phyloP scores from a whole-genome alignment of 495 filamentous ascomycete species.

The Penicillium verhagenii region DNA sequence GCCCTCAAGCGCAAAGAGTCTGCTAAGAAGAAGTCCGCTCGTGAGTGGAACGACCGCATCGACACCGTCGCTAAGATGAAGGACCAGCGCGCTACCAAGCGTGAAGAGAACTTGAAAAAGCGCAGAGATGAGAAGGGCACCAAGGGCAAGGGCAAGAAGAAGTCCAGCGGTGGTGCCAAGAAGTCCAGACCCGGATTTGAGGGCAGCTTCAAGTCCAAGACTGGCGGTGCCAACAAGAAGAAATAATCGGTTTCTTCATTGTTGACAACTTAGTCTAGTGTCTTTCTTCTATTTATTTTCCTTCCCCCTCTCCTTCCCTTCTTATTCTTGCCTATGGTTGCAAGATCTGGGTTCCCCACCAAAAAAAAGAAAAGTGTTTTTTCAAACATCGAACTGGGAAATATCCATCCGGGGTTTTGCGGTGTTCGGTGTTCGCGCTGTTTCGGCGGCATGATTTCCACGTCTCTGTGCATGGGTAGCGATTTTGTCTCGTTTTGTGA shows the following conservation, averaged over 20 bases:
- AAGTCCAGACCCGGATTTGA: constrained; percentile 82
- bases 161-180: constrained; percentile 53
- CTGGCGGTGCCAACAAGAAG: constrained; percentile 42
- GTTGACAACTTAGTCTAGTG: not conserved
- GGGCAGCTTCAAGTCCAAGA: constrained; percentile 74
- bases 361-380: constrained; percentile 33
- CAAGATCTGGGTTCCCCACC: constrained; percentile 19
- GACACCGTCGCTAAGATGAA: constrained; percentile 73
- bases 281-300: constrained; percentile 23
- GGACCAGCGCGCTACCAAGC: constrained; percentile 78
- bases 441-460: constrained; percentile 25
- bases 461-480: constrained; percentile 36
- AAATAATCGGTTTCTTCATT: constrained; percentile 29
- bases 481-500: constrained; percentile 32
- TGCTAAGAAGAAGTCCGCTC: constrained; percentile 82
- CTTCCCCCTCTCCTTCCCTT: constrained; percentile 42
- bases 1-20: constrained; percentile 90
- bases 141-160: constrained; percentile 60
- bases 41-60: constrained; percentile 82
- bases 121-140: constrained; percentile 71
- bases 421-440: constrained; percentile 34
- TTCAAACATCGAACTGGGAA: constrained; percentile 30
- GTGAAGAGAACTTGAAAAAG: constrained; percentile 85
- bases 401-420: constrained; percentile 34
- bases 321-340: constrained; percentile 15